Evolutionary conservation across 2,329 filamentous ascomycete species (phyloP), one percentile per base, ranked within the genome.

Genomic region (Cladorrhinum sp.): DNA sequence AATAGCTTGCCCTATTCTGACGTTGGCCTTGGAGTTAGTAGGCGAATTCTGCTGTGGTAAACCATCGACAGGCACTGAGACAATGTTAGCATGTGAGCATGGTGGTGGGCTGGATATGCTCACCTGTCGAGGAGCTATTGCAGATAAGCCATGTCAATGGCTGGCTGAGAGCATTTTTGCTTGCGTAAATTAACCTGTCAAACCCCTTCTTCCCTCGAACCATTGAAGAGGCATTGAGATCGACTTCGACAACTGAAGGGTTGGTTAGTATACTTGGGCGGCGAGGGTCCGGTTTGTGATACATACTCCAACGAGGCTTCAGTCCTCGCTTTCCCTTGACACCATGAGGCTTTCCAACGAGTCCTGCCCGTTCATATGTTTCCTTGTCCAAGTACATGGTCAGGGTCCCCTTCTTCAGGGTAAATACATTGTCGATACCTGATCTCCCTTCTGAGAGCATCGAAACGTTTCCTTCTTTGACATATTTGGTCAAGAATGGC

Each of bases 201-300:
- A 96, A 96, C 0, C 87, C 89, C 65, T 89, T 92, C 73, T 92
- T 95, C 2, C 92, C 92, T 58, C 87, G 88, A 7, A 91, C 73
- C 91, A 96, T 96, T 0, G 87, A 87, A 0, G 87, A 83, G 4
- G 82, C 79, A 18, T 87, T 84, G 26, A 99, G 81, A 62, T 98
- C 87, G 55, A 89, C 80, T 67, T 94, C 86, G 51, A 98, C 84
- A 26, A 88, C 90, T 95, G 60, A 8, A 7, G 16, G 4, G 2
- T 62, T 78, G 61, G 78, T 72, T 39, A 57, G 64, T 28, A 60
- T 46, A 51, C 55, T 9, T 39, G 12, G 26, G 26, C 23, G 56
- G 12, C 16, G 2, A 46, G 16, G 10, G 8, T 18, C 6, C 12
- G 4, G 9, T 46, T 6, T 7, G 3, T 7, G 12, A 14, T 20